Conservation (phyloP, 441 rosid species). For the Omphalea diandra region DNA sequence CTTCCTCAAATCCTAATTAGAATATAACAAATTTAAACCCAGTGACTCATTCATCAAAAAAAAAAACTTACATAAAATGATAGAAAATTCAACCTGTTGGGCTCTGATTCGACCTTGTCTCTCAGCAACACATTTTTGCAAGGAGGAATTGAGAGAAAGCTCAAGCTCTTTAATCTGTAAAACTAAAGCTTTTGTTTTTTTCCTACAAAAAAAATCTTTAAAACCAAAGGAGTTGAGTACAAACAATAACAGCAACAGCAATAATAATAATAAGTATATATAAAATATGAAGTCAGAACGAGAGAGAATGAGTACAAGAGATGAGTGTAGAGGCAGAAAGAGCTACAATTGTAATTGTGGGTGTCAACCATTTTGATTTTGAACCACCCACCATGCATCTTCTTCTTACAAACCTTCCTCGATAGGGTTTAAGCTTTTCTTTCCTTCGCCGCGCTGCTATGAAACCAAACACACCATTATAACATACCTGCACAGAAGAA, state of each 20-base stretch:
- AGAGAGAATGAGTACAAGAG: conserved; percentile 34
- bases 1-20: conserved; percentile 58
- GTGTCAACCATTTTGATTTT: conserved; percentile 22
- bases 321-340: conserved; percentile 48
- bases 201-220: conserved; percentile 51
- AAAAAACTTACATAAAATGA: not conserved
- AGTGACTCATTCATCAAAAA: no score
- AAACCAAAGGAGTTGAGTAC: conserved; percentile 15
- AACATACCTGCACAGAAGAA: no score
- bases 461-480: no score
- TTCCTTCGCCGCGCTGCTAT: no score
- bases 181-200: conserved; percentile 31
- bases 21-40: not conserved
- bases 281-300: conserved; percentile 5
- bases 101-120: conserved; percentile 84
- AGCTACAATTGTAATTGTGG: conserved; percentile 37
- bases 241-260: no score
- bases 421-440: no score
- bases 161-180: conserved; percentile 47
- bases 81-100: conserved; percentile 53
- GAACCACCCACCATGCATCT: conserved; percentile 17
- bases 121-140: conserved; percentile 68
- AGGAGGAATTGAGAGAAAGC: conserved; percentile 52
- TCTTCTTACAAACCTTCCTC: not conserved
- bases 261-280: not conserved